Evolutionary conservation across 352 stramenopile species (phyloP), one percentile per base, ranked within the genome.

Genomic region (Globisporangium recalcitrans): DNA sequence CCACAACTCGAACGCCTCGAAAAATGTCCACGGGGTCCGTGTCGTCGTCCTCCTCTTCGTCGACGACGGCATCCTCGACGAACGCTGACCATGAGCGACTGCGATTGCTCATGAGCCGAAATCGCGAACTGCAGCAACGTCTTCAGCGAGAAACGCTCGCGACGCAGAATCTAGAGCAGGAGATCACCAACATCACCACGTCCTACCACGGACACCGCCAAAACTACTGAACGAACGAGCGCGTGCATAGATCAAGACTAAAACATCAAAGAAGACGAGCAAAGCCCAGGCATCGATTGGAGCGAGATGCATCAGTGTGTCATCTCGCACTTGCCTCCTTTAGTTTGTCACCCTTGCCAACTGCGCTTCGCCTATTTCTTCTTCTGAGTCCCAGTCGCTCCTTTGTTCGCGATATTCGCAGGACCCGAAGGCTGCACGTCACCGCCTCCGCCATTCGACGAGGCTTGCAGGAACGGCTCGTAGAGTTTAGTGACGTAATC

Each of bases 51-150:
- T 70, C 52, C 13, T 75, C 71, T 21, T 78, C 64, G 9, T 77
- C 62, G 27, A 67, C 62, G 1, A 64, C 61, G 9, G 70, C 68
- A 4, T 70, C 65, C 3, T 69, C 58, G 10, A 57, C 49, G 29
- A 65, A 54, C 63, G 61, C 73, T 21, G 82, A 92, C 42, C 83
- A 92, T 58, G 82, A 88, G 27, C 74, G 81, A 19, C 65, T 94
- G 21, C 81, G 82, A 2, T 72, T 76, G 49, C 70, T 94, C 19
- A 91, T 92, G 80, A 88, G 62, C 19, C 75, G 82, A 22, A 94
- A 94, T 65, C 82, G 81, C 16, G 82, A 91, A 44, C 64, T 94
- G 10, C 81, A 94, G 60, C 80, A 84, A 42, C 77, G 81, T 26
- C 72, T 94, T 3, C 77, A 93, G 51, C 74, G 82, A 46, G 84